A percentile compares a stretch with the other conserved stretches of the same genome.
These are phyloP conservation scores for Elongisporangium undulatum DNA, from an alignment of 352 stramenopile genomes.

Conservation along the genomic window DNA sequence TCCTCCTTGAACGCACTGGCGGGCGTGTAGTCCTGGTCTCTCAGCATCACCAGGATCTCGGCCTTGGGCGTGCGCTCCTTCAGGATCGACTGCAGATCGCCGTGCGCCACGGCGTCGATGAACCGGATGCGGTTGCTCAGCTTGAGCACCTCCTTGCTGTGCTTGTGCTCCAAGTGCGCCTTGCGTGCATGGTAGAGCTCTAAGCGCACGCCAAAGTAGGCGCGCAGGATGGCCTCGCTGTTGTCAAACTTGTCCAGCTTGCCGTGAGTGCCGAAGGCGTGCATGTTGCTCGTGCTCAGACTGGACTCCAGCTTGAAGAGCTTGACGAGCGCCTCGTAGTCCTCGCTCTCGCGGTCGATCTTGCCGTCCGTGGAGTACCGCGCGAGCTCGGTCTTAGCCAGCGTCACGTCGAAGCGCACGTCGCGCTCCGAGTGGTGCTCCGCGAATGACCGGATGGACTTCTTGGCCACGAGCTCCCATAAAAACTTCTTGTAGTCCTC, in stretches of 20 bases:
- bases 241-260: slow-evolving; percentile 92
- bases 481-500: slow-evolving; percentile 99
- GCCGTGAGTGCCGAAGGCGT: slow-evolving; percentile 91
- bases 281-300: slow-evolving; percentile 98
- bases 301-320: slow-evolving; percentile 93
- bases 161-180: slow-evolving; percentile 70
- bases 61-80: slow-evolving; percentile 64
- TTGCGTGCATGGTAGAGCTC: slow-evolving; percentile 87
- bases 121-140: slow-evolving; percentile 97
- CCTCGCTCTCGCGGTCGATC: slow-evolving; percentile 33
- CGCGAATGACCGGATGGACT: slow-evolving; percentile 87
- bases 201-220: slow-evolving; percentile 93
- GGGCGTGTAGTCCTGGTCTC: slow-evolving; percentile 38
- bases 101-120: slow-evolving; percentile 93
- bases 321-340: slow-evolving; percentile 67
- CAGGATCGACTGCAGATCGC: slow-evolving; percentile 89
- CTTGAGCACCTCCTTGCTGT: slow-evolving; percentile 84
- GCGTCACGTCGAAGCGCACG: slow-evolving; percentile 76
- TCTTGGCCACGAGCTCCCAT: slow-evolving; percentile 89
- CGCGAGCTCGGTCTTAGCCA: slow-evolving; percentile 78
- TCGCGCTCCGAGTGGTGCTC: slow-evolving; percentile 97
- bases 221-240: slow-evolving; percentile 88
- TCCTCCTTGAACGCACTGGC: slow-evolving; percentile 46
- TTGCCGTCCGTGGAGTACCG: slow-evolving; percentile 16
- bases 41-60: slow-evolving; percentile 46